phyloP scores from a whole-genome alignment of 2,329 filamentous ascomycete genomes.

The Erysiphe neolycopersici region DNA sequence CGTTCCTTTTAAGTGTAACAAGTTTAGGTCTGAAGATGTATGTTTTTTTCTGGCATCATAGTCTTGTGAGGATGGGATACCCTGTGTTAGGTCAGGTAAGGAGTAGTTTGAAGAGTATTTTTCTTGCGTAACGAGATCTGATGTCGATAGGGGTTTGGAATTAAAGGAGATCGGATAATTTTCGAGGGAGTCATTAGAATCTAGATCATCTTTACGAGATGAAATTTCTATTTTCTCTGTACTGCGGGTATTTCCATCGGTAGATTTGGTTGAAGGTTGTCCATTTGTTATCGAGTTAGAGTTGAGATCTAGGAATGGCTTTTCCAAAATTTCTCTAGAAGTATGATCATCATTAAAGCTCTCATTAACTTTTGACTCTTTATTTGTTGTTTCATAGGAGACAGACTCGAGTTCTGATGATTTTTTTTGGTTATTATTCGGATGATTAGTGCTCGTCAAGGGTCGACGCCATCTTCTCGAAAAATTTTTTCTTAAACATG shows the following conservation, averaged over 20 bases:
- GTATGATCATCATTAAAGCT: neutral
- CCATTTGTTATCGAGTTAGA: no score
- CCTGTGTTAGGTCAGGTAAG: constrained; percentile 75
- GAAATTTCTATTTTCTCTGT: constrained; percentile 2
- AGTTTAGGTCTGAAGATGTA: constrained; percentile 16
- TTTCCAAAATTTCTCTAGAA: neutral
- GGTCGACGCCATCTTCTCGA: constrained; percentile 18
- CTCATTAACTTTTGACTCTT: neutral
- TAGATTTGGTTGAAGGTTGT: no score
- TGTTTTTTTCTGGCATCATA: constrained; percentile 34
- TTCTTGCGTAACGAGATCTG: constrained; percentile 16
- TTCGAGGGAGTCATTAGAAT: constrained; percentile 13
- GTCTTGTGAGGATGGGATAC: constrained; percentile 74
- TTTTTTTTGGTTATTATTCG: constrained; percentile 9
- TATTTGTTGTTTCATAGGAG: neutral
- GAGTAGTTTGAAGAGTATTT: constrained; percentile 23
- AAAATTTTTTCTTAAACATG: constrained; percentile 13
- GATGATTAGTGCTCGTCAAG: constrained; percentile 17
- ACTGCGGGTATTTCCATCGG: neutral
- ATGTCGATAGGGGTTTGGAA: constrained; percentile 9
- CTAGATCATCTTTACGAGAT: constrained; percentile 6
- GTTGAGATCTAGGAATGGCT: constrained; percentile 1
- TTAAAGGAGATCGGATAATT: constrained; percentile 14
- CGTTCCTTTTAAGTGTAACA: constrained; percentile 18
- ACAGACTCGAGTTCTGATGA: constrained; percentile 4